Base-by-base conservation (phyloP, 495 filamentous ascomycete species). In the Thermochaetoides thermophila region DNA sequence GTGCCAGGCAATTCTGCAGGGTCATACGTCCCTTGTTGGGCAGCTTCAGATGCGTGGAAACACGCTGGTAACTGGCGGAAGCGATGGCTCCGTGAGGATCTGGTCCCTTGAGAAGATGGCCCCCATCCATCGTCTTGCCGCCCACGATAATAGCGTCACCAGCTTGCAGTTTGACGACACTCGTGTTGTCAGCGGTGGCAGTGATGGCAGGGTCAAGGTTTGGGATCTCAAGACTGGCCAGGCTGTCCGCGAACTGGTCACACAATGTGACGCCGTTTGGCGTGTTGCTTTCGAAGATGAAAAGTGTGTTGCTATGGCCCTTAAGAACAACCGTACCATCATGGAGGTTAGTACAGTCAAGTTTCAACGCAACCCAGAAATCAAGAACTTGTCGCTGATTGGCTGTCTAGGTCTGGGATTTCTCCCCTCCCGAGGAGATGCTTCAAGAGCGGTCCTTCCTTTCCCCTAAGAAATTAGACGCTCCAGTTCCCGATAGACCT, bases 131-230 rank as follows among this genome's bases (percentile, higher is more conserved):
- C 74, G 89, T 13, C 66, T 96, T 28, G 89, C 89, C 17, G 89
- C 89, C n/a, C 89, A 97, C 44, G 89, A 97, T 52, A 97, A 97
- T 49, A 92, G 84, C 39, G 89, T 97, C 17, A 97, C 91, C 0
- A 92, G 84, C 50, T 64, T 97, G 32, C 89, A 97, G 52, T 97
- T 96, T 47, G 89, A 97, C 48, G 83, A 92, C 49, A 80, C 75
- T 19, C 72, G 89, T 19, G 85, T 97, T 32, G 91, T 97, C 22
- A 89, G 81, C 44, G 89, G 89, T 38, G 89, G 89, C 13, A 89
- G 81, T 46, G 91, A 97, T 59, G 89, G 89, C 7, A 71, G 91
- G 23, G 89, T 97, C 34, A 96, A 95, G 52, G 81, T 97, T 25
- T 97, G 89, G 89, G 87, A 91, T 57, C 62, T 95, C 22, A 80